phyloP scores from a whole-genome alignment of 2,329 filamentous ascomycete genomes.

The Fusarium siculi region DNA sequence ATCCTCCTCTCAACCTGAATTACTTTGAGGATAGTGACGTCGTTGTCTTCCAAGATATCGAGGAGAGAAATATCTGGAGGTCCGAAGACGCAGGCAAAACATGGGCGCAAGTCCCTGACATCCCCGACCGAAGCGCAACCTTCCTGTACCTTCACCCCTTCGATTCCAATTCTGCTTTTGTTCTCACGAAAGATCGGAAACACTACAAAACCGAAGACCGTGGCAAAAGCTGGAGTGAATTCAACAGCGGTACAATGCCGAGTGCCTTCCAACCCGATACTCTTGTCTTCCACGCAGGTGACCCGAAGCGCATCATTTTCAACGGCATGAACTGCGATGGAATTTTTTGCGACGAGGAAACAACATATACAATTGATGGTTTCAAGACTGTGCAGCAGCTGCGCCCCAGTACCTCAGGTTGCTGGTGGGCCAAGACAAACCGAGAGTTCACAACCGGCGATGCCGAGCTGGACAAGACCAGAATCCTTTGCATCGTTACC shows the following conservation, averaged over 20 bases:
- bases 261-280: constrained; percentile 61
- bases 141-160: constrained; percentile 80
- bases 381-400: constrained; percentile 78
- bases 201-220: constrained; percentile 89
- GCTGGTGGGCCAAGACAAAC: constrained; percentile 87
- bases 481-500: constrained; percentile 82
- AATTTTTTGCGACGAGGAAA: constrained; percentile 70
- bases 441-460: constrained; percentile 77
- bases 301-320: constrained; percentile 88
- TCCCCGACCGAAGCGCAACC: constrained; percentile 71
- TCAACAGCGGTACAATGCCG: constrained; percentile 70
- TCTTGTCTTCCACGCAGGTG: constrained; percentile 83
- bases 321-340: constrained; percentile 77
- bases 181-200: constrained; percentile 72
- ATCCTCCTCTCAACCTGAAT: constrained; percentile 75
- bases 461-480: constrained; percentile 71
- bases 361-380: constrained; percentile 84
- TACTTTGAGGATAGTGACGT: constrained; percentile 94
- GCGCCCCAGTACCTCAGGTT: constrained; percentile 76
- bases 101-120: constrained; percentile 75
- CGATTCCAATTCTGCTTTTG: constrained; percentile 82
- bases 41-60: constrained; percentile 77
- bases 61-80: constrained; percentile 74
- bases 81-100: constrained; percentile 82
- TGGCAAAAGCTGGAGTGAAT: constrained; percentile 83